Percentiles rank a stretch among this genome's conserved stretches.
Evolutionary conservation across 2,329 filamentous ascomycete species (phyloP).

Genomic region (Conoideocrella luteorostrata): DNA sequence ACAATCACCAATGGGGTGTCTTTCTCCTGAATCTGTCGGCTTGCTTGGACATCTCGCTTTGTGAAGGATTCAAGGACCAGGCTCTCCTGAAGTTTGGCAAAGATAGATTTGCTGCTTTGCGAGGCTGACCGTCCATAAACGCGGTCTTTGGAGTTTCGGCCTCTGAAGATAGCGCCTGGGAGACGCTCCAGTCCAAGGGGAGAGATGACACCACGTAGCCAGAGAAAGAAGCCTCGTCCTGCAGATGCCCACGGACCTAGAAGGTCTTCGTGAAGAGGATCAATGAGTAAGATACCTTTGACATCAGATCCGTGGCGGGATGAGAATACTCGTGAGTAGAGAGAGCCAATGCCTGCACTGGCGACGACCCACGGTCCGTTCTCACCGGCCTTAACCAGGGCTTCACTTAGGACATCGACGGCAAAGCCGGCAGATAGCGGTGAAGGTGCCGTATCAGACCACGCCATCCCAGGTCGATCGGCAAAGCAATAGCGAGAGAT

Average conservation of each 20-base stretch:
- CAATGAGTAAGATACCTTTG: conserved; percentile 74
- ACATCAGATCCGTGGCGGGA: conserved; percentile 72
- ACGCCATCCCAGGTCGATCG: conserved; percentile 84
- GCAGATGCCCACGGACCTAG: conserved; percentile 62
- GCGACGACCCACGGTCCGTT: conserved; percentile 83
- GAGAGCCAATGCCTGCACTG: conserved; percentile 77
- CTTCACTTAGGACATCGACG: conserved; percentile 83
- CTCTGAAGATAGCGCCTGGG: conserved; percentile 72
- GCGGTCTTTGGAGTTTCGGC: conserved; percentile 73
- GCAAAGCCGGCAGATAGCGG: conserved; percentile 90
- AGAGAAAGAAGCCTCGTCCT: conserved; percentile 72
- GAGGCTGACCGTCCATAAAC: conserved; percentile 75
- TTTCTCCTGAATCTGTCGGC: conserved; percentile 70
- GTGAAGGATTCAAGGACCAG: conserved; percentile 81
- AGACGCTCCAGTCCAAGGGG: conserved; percentile 81
- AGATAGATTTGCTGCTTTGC: conserved; percentile 77
- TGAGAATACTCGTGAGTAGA: conserved; percentile 88
- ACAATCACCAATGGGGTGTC: conserved; percentile 73
- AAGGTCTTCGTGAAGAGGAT: conserved; percentile 83
- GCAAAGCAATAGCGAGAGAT: conserved; percentile 91
- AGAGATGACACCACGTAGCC: conserved; percentile 78
- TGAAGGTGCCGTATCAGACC: conserved; percentile 85
- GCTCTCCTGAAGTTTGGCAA: conserved; percentile 87
- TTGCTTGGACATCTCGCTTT: conserved; percentile 72
- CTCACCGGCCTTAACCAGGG: conserved; percentile 72